Percentiles rank a stretch among this genome's conserved stretches.
Evolutionary conservation across 805 yeast genomes (phyloP).

Genomic region (Ogataea ramenticola): DNA sequence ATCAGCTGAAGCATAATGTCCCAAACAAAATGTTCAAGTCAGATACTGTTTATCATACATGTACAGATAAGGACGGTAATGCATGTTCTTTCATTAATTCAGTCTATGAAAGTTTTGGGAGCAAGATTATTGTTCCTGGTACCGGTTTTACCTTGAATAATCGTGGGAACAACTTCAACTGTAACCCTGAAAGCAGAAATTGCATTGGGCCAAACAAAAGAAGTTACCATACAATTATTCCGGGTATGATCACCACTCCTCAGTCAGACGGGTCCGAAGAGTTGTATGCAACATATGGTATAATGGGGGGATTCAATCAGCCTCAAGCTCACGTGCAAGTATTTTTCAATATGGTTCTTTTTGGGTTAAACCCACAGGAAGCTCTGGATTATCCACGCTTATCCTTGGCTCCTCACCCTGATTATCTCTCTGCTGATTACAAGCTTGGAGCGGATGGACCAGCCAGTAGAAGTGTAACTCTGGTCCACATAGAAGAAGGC

Average conservation of each 20-base stretch:
- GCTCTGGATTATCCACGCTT: slow-evolving; percentile 73
- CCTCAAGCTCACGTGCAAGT: slow-evolving; percentile 84
- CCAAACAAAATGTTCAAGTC: slow-evolving; percentile 54
- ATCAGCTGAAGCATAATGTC: slow-evolving; percentile 39
- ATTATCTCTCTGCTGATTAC: slow-evolving; percentile 32
- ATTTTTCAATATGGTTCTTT: slow-evolving; percentile 54
- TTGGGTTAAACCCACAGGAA: slow-evolving; percentile 63
- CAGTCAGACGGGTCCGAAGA: slow-evolving; percentile 23
- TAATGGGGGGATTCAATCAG: slow-evolving; percentile 85
- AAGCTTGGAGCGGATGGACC: slow-evolving; percentile 65
- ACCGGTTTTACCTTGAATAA: slow-evolving; percentile 68
- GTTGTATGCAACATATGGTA: slow-evolving; percentile 68
- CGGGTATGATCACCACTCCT: slow-evolving; percentile 62
- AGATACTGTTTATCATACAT: slow-evolving; percentile 68
- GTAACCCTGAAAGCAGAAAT: slow-evolving; percentile 50
- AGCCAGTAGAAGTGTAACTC: slow-evolving; percentile 48
- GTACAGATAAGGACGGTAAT: slow-evolving; percentile 60
- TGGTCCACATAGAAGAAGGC: slow-evolving; percentile 62
- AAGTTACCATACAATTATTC: slow-evolving; percentile 79
- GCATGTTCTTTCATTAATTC: slow-evolving; percentile 80
- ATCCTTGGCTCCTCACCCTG: slow-evolving; percentile 49
- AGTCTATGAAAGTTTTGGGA: slow-evolving; percentile 61
- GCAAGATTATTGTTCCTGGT: slow-evolving; percentile 57
- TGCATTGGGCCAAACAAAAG: slow-evolving; percentile 62
- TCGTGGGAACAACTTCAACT: slow-evolving; percentile 69